Conservation (phyloP, 2,329 filamentous ascomycete genomes). For the Gnomoniopsis smithogilvyi region DNA sequence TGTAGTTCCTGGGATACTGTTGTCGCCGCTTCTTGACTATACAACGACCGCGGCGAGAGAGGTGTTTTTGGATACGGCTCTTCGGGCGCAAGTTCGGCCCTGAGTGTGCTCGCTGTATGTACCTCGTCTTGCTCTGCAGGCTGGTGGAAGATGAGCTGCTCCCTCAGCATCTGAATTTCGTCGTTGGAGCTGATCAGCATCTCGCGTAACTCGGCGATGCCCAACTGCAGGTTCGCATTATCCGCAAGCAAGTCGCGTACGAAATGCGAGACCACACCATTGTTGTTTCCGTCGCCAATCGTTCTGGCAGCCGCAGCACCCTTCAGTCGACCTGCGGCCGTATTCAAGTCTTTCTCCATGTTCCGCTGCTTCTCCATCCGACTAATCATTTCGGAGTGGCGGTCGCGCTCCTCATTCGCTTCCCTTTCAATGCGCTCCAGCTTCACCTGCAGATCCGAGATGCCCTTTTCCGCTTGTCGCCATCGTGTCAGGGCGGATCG, state of each 20-base stretch:
- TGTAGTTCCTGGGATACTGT: slow-evolving; percentile 72
- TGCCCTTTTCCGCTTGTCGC: slow-evolving; percentile 77
- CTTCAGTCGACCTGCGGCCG: slow-evolving; percentile 76
- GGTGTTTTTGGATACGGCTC: slow-evolving; percentile 25
- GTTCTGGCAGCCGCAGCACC: slow-evolving; percentile 72
- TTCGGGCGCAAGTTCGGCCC: slow-evolving; percentile 65
- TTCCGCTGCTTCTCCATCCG: slow-evolving; percentile 81
- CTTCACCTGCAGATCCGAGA: slow-evolving; percentile 79
- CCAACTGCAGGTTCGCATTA: slow-evolving; percentile 89
- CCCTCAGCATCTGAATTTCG: slow-evolving; percentile 82
- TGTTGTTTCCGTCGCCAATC: slow-evolving; percentile 54
- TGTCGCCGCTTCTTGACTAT: slow-evolving; percentile 25
- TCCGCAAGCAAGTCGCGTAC: slow-evolving; percentile 94
- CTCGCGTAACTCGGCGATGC: slow-evolving; percentile 86
- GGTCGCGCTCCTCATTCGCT: slow-evolving; percentile 72
- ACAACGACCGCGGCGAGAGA: slow-evolving; percentile 11
- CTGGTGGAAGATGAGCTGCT: slow-evolving; percentile 78
- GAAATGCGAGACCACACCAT: slow-evolving; percentile 85
- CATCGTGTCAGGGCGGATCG: slow-evolving; percentile 77
- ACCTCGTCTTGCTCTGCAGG: slow-evolving; percentile 49
- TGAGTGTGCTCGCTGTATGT: slow-evolving; percentile 52
- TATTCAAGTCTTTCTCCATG: slow-evolving; percentile 78
- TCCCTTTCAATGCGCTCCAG: slow-evolving; percentile 86
- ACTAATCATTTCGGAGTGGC: slow-evolving; percentile 75
- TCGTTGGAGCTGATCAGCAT: slow-evolving; percentile 90